Percentiles rank a stretch among this genome's conserved stretches.
phyloP scores from a whole-genome alignment of 371 early-diverging fungal genomes.

The Mucor lusitanicus region DNA sequence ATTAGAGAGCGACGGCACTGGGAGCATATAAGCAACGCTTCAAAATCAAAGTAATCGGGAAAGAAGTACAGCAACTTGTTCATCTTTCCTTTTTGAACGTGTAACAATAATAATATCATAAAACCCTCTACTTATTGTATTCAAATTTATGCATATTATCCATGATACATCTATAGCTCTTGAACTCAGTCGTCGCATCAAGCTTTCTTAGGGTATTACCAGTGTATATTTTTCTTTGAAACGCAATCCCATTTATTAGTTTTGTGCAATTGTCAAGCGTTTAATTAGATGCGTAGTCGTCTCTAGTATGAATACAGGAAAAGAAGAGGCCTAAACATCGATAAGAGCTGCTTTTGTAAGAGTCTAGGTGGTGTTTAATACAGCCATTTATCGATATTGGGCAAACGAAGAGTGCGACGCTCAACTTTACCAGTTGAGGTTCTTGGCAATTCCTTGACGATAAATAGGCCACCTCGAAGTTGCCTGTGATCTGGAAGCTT shows the following conservation, averaged over 20 bases:
- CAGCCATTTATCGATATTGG: not conserved
- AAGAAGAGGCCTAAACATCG: too few relatives aligned
- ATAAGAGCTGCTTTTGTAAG: too few relatives aligned
- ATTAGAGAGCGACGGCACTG: not conserved
- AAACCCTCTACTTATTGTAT: not conserved
- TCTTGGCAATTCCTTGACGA: not conserved
- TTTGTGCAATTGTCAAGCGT: too few relatives aligned
- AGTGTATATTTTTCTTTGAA: too few relatives aligned
- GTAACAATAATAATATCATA: not conserved
- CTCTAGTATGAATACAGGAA: too few relatives aligned
- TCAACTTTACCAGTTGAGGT: constrained; percentile 3
- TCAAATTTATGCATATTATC: not conserved
- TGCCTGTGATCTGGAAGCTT: not conserved
- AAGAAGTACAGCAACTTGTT: too few relatives aligned
- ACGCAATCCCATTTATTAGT: too few relatives aligned
- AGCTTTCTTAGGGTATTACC: too few relatives aligned
- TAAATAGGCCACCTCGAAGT: not conserved
- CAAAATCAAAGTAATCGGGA: not conserved
- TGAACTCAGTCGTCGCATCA: too few relatives aligned
- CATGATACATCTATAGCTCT: not conserved
- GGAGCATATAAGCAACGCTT: not conserved
- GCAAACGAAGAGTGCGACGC: not conserved
- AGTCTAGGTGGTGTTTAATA: not conserved
- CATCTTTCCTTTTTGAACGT: not conserved
- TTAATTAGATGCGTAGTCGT: too few relatives aligned